phyloP scores from a whole-genome alignment of 352 stramenopile species.

The Nothophytophthora sp. region DNA sequence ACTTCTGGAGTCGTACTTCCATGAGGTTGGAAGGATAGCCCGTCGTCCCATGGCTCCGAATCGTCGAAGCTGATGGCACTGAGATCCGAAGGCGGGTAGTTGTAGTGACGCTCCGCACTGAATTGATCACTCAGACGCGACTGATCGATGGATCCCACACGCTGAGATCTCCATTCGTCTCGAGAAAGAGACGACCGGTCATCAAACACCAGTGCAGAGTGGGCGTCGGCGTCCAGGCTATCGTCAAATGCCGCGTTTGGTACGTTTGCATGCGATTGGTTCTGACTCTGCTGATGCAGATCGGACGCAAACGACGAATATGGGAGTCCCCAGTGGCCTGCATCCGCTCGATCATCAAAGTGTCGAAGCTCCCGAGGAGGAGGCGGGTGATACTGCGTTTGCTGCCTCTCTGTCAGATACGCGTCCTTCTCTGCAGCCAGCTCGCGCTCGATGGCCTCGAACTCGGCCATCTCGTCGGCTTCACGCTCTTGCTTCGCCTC shows the following conservation, averaged over 20 bases:
- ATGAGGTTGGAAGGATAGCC: slow-evolving; percentile 39
- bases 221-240: slow-evolving; percentile 39
- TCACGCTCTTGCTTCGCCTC: slow-evolving; percentile 58
- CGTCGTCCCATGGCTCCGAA: slow-evolving; percentile 74
- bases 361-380: not conserved
- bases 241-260: slow-evolving; percentile 19
- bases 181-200: slow-evolving; percentile 14
- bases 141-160: slow-evolving; percentile 8
- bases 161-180: slow-evolving; percentile 14
- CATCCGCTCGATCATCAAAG: slow-evolving; percentile 13
- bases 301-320: slow-evolving; percentile 33
- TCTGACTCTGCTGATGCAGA: slow-evolving; percentile 23
- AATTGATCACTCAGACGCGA: slow-evolving; percentile 23
- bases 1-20: slow-evolving; percentile 8
- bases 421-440: slow-evolving; percentile 58
- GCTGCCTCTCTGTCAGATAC: slow-evolving; percentile 51
- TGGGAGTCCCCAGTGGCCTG: slow-evolving; percentile 9
- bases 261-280: slow-evolving; percentile 5
- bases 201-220: slow-evolving; percentile 52
- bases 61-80: slow-evolving; percentile 82
- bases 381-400: slow-evolving; percentile 10
- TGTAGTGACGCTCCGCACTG: slow-evolving; percentile 13
- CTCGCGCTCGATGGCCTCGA: slow-evolving; percentile 75
- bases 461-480: slow-evolving; percentile 75
- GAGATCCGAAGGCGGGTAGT: slow-evolving; percentile 46